A percentile compares a stretch with the other conserved stretches of the same genome.
phyloP scores from a whole-genome alignment of 352 stramenopile species.

The Globisporangium barbulae region DNA sequence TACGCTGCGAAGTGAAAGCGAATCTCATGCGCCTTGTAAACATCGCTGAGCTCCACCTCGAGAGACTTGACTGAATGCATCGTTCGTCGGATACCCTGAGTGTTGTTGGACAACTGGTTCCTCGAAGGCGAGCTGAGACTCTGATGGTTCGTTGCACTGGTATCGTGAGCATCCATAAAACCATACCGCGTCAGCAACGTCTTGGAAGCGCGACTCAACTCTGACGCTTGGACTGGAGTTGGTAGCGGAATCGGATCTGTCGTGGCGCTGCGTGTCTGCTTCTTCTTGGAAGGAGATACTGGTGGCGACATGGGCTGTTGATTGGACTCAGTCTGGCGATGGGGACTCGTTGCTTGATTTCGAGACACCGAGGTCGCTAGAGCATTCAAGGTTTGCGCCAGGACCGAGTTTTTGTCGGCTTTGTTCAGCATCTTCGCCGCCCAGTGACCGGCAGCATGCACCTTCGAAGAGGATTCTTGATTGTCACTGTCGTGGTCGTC shows the following conservation, averaged over 20 bases:
- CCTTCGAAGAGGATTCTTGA: not conserved
- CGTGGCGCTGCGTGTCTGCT: conserved; percentile 3
- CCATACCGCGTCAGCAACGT: conserved; percentile 81
- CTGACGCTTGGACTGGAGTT: conserved; percentile 27
- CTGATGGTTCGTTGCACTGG: conserved; percentile 11
- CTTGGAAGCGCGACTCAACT: conserved; percentile 82
- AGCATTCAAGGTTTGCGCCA: conserved; percentile 60
- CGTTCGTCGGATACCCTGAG: conserved; percentile 7
- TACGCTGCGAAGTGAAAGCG: conserved; percentile 91
- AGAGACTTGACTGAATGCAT: conserved; percentile 36
- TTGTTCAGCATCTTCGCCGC: conserved; percentile 55
- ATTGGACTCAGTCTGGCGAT: conserved; percentile 11
- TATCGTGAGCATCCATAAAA: conserved; percentile 66
- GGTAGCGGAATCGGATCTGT: conserved; percentile 8
- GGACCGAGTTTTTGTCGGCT: conserved; percentile 44
- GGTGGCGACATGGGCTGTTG: conserved; percentile 18
- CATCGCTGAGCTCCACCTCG: conserved; percentile 71
- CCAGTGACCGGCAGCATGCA: conserved; percentile 49
- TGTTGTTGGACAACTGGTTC: conserved; percentile 20
- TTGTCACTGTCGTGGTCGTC: conserved; percentile 4
- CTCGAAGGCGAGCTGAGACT: conserved; percentile 18
- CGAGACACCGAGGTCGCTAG: conserved; percentile 31
- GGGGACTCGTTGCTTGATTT: conserved; percentile 4
- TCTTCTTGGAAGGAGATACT: conserved; percentile 29
- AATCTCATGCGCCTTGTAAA: conserved; percentile 81